A percentile compares a stretch with the other conserved stretches of the same genome.
phyloP scores from a whole-genome alignment of 2,329 filamentous ascomycete species.

The Fusarium dimerum region DNA sequence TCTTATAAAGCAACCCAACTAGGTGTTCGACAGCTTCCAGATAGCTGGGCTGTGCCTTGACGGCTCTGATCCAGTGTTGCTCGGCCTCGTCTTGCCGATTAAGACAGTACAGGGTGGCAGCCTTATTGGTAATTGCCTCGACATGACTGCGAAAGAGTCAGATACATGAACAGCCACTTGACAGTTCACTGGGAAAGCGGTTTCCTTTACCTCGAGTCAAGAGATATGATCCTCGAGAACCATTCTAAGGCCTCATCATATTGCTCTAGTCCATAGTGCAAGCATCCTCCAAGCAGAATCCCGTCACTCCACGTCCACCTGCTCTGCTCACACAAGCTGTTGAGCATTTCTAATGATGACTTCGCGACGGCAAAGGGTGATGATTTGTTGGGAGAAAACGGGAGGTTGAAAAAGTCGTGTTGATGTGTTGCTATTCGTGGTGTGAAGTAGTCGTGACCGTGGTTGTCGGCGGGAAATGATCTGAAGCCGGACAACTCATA shows the following conservation, averaged over 20 bases:
- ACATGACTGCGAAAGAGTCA: constrained; percentile 64
- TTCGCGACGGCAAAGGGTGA: constrained; percentile 58
- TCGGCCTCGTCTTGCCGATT: constrained; percentile 83
- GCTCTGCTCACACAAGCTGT: constrained; percentile 74
- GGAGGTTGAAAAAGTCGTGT: constrained; percentile 14
- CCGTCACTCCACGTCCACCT: constrained; percentile 91
- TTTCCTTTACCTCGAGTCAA: constrained; percentile 55
- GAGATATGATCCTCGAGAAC: constrained; percentile 64
- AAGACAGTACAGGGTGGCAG: constrained; percentile 83
- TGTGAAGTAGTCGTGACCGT: constrained; percentile 14
- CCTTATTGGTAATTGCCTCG: constrained; percentile 91
- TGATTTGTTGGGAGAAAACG: constrained; percentile 14
- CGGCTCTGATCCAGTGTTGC: constrained; percentile 80
- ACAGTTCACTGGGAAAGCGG: constrained; percentile 29
- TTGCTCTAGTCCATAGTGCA: constrained; percentile 86
- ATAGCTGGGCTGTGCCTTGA: constrained; percentile 81
- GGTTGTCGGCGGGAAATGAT: constrained; percentile 7
- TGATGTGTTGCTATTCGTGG: constrained; percentile 10
- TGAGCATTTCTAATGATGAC: constrained; percentile 70
- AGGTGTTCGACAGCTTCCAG: constrained; percentile 96
- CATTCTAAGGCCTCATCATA: constrained; percentile 76
- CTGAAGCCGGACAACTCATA: constrained; percentile 6
- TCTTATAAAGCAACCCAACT: constrained; percentile 82
- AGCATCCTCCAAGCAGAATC: constrained; percentile 85
- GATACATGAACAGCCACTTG: constrained; percentile 33